Conservation (phyloP, 805 yeast genomes). For the Lachancea lanzarotensis region DNA sequence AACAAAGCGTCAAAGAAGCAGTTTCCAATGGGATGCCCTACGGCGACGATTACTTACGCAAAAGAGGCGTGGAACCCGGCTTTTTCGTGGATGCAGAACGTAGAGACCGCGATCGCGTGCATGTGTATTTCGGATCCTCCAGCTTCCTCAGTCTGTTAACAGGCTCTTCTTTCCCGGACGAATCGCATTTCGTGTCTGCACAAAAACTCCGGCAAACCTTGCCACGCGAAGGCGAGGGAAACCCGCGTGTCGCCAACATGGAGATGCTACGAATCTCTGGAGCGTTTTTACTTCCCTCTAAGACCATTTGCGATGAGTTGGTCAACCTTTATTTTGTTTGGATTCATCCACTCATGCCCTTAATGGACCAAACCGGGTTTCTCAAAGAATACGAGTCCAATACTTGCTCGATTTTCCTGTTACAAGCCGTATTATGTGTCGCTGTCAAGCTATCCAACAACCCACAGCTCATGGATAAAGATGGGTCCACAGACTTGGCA, state of each 20-base stretch:
- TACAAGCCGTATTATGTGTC: constrained; percentile 7
- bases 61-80: constrained; percentile 8
- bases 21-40: constrained; percentile 9
- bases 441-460: constrained; percentile 6
- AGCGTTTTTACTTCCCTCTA: constrained; percentile 6
- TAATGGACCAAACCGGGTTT: constrained; percentile 6
- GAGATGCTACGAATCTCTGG: constrained; percentile 8
- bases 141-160: constrained; percentile 6
- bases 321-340: constrained; percentile 2
- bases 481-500: constrained; percentile 6
- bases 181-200: constrained; percentile 6
- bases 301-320: constrained; percentile 6
- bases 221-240: constrained; percentile 4
- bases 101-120: constrained; percentile 6
- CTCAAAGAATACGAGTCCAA: constrained; percentile 1
- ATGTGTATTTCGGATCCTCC: constrained; percentile 8
- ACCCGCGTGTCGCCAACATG: constrained; percentile 8
- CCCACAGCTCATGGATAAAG: constrained; percentile 4
- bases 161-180: constrained; percentile 6
- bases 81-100: constrained; percentile 7
- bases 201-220: constrained; percentile 6
- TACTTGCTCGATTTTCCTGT: constrained; percentile 7
- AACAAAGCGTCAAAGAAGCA: constrained; percentile 4
- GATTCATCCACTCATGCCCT: constrained; percentile 7
- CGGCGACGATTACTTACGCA: constrained; percentile 9